These are phyloP conservation scores for Piloderma croceum DNA, from an alignment of 768 basidiomycete genomes.

Conservation along the genomic window DNA sequence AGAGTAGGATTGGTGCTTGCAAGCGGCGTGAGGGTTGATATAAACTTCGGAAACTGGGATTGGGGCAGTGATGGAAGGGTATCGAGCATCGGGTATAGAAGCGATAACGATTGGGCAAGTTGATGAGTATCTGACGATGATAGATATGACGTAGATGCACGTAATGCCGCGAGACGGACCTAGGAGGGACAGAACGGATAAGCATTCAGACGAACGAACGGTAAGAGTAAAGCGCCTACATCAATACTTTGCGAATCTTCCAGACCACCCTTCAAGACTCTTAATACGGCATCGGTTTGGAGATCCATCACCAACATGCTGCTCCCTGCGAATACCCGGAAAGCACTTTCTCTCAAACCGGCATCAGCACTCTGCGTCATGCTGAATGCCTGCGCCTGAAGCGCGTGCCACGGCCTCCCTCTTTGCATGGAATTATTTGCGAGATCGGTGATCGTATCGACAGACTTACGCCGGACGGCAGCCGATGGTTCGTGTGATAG, in stretches of 20 bases:
- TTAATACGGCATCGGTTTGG: conserved; percentile 62
- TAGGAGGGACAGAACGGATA: conserved; percentile 20
- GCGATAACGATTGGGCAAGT: conserved; percentile 51
- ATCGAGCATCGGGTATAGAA: conserved; percentile 70
- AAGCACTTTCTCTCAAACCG: conserved; percentile 55
- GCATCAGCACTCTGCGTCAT: conserved; percentile 42
- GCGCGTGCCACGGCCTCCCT: conserved; percentile 76
- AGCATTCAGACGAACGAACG: neutral
- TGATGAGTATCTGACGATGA: conserved; percentile 55
- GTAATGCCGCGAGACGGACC: conserved; percentile 71
- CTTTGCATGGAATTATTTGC: conserved; percentile 70
- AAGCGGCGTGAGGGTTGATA: conserved; percentile 65
- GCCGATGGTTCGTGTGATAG: conserved; percentile 54
- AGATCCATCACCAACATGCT: conserved; percentile 75
- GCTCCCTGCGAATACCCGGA: conserved; percentile 64
- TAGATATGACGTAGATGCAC: conserved; percentile 66
- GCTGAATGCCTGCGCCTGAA: conserved; percentile 65
- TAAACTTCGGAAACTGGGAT: conserved; percentile 55
- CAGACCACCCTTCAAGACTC: conserved; percentile 61
- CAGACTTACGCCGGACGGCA: conserved; percentile 62
- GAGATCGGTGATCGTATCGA: conserved; percentile 72
- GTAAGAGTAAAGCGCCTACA: conserved; percentile 32
- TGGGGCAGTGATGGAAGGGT: conserved; percentile 58
- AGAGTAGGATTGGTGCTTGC: conserved; percentile 60
- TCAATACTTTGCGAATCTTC: conserved; percentile 63